Evolutionary conservation across 1,139 yeast species (phyloP).

Genomic region (Candida buenavistaensis): DNA sequence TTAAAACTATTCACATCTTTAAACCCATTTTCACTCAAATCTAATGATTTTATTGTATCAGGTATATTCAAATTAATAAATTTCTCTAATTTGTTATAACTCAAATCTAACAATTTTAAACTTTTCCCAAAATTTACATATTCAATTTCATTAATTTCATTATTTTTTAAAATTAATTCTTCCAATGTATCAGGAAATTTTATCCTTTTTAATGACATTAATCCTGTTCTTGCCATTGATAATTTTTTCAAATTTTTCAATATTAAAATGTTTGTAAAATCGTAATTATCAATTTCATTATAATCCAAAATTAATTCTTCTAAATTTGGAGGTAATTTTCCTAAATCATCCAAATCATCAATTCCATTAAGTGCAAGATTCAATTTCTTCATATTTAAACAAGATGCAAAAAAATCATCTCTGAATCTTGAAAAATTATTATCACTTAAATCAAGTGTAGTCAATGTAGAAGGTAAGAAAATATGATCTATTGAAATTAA

Average conservation of each 20-base stretch:
- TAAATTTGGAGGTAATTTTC: slow-evolving; percentile 20
- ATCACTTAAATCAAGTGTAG: slow-evolving; percentile 18
- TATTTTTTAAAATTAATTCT: slow-evolving; percentile 18
- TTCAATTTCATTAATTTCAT: slow-evolving; percentile 19
- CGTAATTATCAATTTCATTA: slow-evolving; percentile 24
- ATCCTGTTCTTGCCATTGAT: slow-evolving; percentile 24
- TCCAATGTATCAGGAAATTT: slow-evolving; percentile 19
- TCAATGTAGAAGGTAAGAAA: slow-evolving; percentile 16
- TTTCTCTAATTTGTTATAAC: slow-evolving; percentile 15
- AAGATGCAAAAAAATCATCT: slow-evolving; percentile 14
- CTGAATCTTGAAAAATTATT: slow-evolving; percentile 20
- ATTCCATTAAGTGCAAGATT: slow-evolving; percentile 21
- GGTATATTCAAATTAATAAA: slow-evolving; percentile 15
- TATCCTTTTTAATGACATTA: slow-evolving; percentile 19
- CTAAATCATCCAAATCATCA: slow-evolving; percentile 28
- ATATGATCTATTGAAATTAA: slow-evolving; percentile 15
- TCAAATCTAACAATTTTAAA: slow-evolving; percentile 16
- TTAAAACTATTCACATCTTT: slow-evolving; percentile 32
- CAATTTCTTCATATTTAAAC: slow-evolving; percentile 15
- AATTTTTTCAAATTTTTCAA: slow-evolving; percentile 16
- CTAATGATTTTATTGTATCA: slow-evolving; percentile 11
- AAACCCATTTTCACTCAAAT: slow-evolving; percentile 18
- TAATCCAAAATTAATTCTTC: slow-evolving; percentile 20
- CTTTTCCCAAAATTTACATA: slow-evolving; percentile 16
- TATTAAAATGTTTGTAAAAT: slow-evolving; percentile 20